Evolutionary conservation across 257 asterid species (phyloP).

Genomic region (Buddleja alternifolia): DNA sequence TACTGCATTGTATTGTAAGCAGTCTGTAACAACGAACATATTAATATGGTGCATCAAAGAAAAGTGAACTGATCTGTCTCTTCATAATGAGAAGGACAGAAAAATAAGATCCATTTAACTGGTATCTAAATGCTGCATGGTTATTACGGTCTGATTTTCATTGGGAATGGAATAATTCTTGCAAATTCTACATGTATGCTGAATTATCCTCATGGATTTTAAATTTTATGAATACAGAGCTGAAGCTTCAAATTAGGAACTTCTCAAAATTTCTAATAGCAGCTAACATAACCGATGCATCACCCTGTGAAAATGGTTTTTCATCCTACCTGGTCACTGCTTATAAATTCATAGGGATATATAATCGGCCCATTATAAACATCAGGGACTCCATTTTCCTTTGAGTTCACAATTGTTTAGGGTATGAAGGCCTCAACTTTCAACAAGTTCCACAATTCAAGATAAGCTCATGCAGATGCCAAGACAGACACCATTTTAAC

Average conservation of each 20-base stretch:
- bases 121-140: too few species aligned
- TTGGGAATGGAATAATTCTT: too few species aligned
- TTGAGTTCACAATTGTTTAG: neutral
- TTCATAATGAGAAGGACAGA: neutral
- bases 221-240: neutral
- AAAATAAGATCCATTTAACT: neutral
- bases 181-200: conserved; percentile 15
- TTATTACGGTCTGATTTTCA: too few species aligned
- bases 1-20: neutral
- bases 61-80: neutral
- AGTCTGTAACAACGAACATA: conserved; percentile 6
- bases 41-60: too few species aligned
- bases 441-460: neutral
- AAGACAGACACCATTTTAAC: neutral
- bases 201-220: too few species aligned
- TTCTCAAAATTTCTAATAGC: neutral
- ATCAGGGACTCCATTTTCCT: neutral
- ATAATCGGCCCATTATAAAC: neutral
- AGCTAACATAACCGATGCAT: neutral
- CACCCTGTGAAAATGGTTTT: neutral
- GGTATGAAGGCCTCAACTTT: neutral
- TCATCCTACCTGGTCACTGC: neutral
- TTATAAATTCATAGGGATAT: neutral
- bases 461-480: neutral
- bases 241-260: conserved; percentile 10